Conservation (phyloP, 2,329 filamentous ascomycete genomes). For the Hypomyces perniciosus region DNA sequence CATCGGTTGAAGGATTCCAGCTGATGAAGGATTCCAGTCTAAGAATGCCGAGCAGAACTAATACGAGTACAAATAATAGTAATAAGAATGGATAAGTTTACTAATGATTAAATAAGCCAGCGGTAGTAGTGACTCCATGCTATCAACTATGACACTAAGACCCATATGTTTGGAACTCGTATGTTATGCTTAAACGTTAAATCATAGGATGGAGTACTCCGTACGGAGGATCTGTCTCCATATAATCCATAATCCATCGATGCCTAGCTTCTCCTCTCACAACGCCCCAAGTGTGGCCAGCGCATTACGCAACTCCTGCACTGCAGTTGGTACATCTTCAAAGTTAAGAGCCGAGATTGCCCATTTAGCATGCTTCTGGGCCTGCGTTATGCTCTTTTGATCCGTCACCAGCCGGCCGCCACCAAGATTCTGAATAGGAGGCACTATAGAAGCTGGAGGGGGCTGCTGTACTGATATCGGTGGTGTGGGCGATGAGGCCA, state of each 20-base stretch:
- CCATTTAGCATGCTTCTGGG: constrained; percentile 95
- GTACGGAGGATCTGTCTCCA: background rate
- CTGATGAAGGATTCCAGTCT: too few relatives aligned
- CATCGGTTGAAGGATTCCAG: too few relatives aligned
- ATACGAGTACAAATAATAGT: too few relatives aligned
- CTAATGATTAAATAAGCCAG: too few relatives aligned
- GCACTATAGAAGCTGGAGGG: constrained; percentile 9
- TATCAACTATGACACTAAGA: too few relatives aligned
- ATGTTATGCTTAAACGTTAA: too few relatives aligned
- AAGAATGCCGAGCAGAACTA: too few relatives aligned
- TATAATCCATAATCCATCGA: background rate
- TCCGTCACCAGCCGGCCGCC: constrained; percentile 15
- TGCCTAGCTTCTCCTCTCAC: constrained; percentile 10
- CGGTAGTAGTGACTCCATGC: too few relatives aligned
- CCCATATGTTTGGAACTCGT: too few relatives aligned
- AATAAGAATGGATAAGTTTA: too few relatives aligned
- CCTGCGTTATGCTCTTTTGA: constrained; percentile 61
- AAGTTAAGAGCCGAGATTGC: constrained; percentile 96
- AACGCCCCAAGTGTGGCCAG: constrained; percentile 61
- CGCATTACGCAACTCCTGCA: constrained; percentile 75
- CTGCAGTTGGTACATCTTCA: constrained; percentile 86
- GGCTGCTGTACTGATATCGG: background rate
- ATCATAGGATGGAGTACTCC: too few relatives aligned
- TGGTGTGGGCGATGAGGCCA: constrained; percentile 11
- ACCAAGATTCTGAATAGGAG: constrained; percentile 8